Evolutionary conservation across 1,284 basidiomycete genomes (phyloP).

Genomic region (Leucoagaricus sp.): DNA sequence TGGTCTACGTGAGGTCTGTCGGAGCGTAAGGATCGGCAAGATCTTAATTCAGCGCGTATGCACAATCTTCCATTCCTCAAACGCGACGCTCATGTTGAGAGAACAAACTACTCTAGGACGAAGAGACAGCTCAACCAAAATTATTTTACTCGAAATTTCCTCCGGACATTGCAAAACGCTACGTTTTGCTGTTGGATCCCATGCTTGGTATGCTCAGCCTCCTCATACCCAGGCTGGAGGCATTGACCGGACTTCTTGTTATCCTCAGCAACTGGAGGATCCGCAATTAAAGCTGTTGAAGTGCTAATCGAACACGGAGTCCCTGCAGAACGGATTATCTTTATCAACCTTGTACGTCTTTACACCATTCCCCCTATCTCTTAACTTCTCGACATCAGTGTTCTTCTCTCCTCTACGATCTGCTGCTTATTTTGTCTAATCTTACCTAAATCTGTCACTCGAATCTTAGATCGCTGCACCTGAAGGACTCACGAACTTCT

Average conservation of each 20-base stretch:
- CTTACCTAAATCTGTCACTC: neutral
- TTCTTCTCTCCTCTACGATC: neutral
- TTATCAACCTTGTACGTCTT: conserved; percentile 84
- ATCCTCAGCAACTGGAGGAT: conserved; percentile 87
- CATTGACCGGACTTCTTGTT: neutral
- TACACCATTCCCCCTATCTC: neutral
- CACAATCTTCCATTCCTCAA: conserved; percentile 8
- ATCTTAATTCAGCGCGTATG: conserved; percentile 90
- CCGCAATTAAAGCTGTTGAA: conserved; percentile 97
- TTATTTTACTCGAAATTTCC: conserved; percentile 92
- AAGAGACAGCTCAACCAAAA: conserved; percentile 89
- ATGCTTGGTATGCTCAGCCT: conserved; percentile 79
- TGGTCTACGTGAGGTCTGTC: conserved; percentile 91
- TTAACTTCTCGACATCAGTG: neutral
- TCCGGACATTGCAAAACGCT: conserved; percentile 89
- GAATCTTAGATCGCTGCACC: conserved; percentile 79
- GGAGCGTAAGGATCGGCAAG: conserved; percentile 89
- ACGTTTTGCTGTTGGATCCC: conserved; percentile 93
- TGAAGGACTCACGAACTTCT: conserved; percentile 87
- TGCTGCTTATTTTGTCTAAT: neutral
- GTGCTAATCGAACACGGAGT: conserved; percentile 92
- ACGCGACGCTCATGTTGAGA: neutral
- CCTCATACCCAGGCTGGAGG: neutral
- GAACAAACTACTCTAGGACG: conserved; percentile 59
- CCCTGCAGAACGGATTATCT: conserved; percentile 88